phyloP scores from a whole-genome alignment of 148 eudicot species.

The Hydrangea macrophylla region DNA sequence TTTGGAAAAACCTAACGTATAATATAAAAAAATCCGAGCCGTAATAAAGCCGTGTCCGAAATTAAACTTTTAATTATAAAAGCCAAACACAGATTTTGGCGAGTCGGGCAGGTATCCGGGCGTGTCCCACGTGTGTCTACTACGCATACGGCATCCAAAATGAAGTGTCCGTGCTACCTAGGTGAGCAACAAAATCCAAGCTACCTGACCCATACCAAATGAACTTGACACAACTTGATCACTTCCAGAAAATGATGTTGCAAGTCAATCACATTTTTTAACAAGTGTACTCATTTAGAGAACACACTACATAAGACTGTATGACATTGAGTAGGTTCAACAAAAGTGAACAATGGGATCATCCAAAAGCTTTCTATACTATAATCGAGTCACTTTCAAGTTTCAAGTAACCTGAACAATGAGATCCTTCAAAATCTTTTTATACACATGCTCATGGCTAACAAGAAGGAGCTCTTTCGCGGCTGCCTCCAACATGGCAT shows the following conservation, averaged over 20 bases:
- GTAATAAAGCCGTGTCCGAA: no score
- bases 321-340: neutral
- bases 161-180: no score
- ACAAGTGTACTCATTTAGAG: neutral
- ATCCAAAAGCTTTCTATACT: constrained; percentile 63
- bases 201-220: neutral
- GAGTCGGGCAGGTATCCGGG: no score
- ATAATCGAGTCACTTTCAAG: no score
- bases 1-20: no score
- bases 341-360: constrained; percentile 84
- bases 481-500: constrained; percentile 82
- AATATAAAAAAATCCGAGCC: no score
- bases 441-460: constrained; percentile 30
- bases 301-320: neutral
- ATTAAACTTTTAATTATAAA: no score
- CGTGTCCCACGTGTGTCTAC: no score
- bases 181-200: no score
- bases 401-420: constrained; percentile 68
- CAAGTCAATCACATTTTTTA: neutral
- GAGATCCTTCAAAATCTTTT: constrained; percentile 64
- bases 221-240: neutral
- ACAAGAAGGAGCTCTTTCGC: constrained; percentile 61
- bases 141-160: no score
- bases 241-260: neutral
- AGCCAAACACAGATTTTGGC: no score